Conservation (phyloP, 495 filamentous ascomycete species). For the Aspergillus mulundensis region DNA sequence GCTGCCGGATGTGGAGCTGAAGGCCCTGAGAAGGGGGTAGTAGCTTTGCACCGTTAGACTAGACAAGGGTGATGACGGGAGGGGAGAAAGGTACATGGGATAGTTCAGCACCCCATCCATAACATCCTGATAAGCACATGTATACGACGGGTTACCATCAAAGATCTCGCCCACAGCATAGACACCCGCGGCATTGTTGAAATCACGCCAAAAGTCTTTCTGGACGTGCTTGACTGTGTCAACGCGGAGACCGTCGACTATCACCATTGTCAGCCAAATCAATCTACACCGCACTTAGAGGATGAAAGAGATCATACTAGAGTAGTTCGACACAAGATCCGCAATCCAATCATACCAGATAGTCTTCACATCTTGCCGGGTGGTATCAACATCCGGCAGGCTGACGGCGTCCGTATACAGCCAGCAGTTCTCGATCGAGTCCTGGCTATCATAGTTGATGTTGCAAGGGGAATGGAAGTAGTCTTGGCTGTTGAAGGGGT, state of each 20-base stretch:
- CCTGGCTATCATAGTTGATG: constrained; percentile 62
- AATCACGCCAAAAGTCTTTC: constrained; percentile 64
- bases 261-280: not conserved
- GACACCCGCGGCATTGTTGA: constrained; percentile 61
- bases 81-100: constrained; percentile 24
- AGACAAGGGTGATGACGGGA: not conserved
- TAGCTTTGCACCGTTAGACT: constrained; percentile 22
- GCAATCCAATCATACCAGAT: constrained; percentile 65
- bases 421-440: constrained; percentile 56
- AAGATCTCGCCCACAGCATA: constrained; percentile 69
- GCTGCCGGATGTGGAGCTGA: constrained; percentile 55
- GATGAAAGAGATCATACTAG: constrained; percentile 30
- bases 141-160: constrained; percentile 55
- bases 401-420: constrained; percentile 56
- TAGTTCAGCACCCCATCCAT: constrained; percentile 67
- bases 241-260: constrained; percentile 70
- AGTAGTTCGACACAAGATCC: constrained; percentile 50
- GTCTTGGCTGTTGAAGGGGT: constrained; percentile 57
- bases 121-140: constrained; percentile 61
- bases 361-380: constrained; percentile 49
- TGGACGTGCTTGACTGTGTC: constrained; percentile 73
- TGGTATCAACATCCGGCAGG: constrained; percentile 68
- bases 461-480: constrained; percentile 67
- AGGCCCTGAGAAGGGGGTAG: constrained; percentile 59
- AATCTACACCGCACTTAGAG: not conserved